These are phyloP conservation scores for Naganishia cerealis DNA, from an alignment of 1,284 basidiomycete species.

Conservation along the genomic window DNA sequence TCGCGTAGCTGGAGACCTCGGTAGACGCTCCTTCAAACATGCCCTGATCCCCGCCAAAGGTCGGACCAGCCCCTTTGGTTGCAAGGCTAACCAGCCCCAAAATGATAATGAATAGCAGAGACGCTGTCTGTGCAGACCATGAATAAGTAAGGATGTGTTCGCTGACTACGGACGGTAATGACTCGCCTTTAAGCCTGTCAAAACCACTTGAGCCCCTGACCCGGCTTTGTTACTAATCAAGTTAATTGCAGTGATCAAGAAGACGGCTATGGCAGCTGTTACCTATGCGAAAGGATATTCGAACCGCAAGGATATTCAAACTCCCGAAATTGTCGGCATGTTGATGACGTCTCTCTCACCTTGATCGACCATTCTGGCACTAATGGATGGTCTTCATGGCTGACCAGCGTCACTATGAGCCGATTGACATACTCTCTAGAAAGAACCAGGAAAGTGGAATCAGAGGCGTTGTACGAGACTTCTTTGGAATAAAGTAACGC, in stretches of 20 bases:
- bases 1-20: slow-evolving; percentile 79
- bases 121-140: slow-evolving; percentile 41
- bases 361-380: slow-evolving; percentile 92
- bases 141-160: neutral
- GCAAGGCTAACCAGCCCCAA: slow-evolving; percentile 52
- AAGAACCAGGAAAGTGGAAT: slow-evolving; percentile 58
- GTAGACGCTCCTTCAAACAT: slow-evolving; percentile 74
- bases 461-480: neutral
- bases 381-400: slow-evolving; percentile 62
- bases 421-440: slow-evolving; percentile 76
- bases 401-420: slow-evolving; percentile 51
- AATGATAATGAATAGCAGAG: slow-evolving; percentile 54
- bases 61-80: slow-evolving; percentile 47
- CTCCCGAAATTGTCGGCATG: slow-evolving; percentile 48
- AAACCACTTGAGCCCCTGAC: slow-evolving; percentile 75
- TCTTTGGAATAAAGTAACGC: neutral
- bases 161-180: neutral
- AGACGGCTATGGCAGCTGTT: slow-evolving; percentile 72
- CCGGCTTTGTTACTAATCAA: slow-evolving; percentile 76
- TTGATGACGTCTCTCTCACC: slow-evolving; percentile 56
- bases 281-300: slow-evolving; percentile 60
- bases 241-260: slow-evolving; percentile 72
- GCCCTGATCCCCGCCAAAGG: slow-evolving; percentile 38
- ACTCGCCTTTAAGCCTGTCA: slow-evolving; percentile 79
- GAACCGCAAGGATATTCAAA: slow-evolving; percentile 52